Percentiles rank a stretch among this genome's conserved stretches.
These are phyloP conservation scores for Trichoderma gamsii DNA, from an alignment of 495 filamentous ascomycete genomes.

Conservation along the genomic window DNA sequence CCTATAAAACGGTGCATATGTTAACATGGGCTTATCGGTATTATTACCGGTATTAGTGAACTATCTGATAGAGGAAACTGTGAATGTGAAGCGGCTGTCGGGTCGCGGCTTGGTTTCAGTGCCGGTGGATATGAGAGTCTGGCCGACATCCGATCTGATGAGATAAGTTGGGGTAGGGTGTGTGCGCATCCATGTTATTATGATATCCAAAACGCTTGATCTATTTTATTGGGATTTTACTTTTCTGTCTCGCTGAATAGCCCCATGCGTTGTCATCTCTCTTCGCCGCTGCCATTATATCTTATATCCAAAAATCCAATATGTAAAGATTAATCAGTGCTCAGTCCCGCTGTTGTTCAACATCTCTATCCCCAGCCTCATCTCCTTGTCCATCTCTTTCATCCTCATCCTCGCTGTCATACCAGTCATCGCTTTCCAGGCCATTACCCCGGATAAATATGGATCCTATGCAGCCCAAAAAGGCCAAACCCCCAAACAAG, in stretches of 20 bases:
- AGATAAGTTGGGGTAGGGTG: neutral
- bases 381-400: conserved; percentile 15
- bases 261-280: neutral
- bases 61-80: too few relatives aligned
- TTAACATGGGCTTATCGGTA: too few relatives aligned
- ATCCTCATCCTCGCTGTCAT: conserved; percentile 26
- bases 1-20: too few relatives aligned
- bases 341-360: neutral
- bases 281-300: neutral
- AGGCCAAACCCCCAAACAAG: conserved; percentile 70
- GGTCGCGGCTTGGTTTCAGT: too few relatives aligned
- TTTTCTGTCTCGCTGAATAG: too few relatives aligned
- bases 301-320: neutral
- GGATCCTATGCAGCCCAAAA: conserved; percentile 69
- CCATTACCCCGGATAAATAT: conserved; percentile 62
- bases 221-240: too few relatives aligned
- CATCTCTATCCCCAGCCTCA: neutral
- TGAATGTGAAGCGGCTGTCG: too few relatives aligned
- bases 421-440: conserved; percentile 46
- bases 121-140: neutral
- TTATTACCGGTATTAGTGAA: too few relatives aligned
- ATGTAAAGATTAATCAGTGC: neutral
- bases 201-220: too few relatives aligned
- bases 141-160: neutral
- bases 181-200: too few relatives aligned